Base-by-base conservation (phyloP, 73 alveolate genomes). In the Paramecium tetraurelia region DNA sequence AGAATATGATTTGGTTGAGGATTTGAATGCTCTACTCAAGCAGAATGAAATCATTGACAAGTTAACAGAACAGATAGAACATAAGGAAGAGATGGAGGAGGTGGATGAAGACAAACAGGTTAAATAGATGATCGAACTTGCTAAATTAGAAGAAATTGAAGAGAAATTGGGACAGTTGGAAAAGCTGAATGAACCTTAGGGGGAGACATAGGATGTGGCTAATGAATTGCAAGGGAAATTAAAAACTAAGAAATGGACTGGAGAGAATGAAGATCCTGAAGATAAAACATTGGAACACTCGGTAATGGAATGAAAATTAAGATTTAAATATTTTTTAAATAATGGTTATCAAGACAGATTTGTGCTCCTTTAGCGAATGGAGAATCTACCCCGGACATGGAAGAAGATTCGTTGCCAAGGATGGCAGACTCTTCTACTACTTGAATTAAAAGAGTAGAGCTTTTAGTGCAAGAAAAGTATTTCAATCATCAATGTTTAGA, bases 381-480 rank as follows among this genome's bases (percentile, higher is more conserved):
- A 93, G 98, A 86, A 92, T 96, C 93, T 96, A 95, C 88, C 99
- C 99, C 20, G 99, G 99, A 36, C 96, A 96, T 80, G 99, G 99
- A 20, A 88, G 94, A 80, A 93, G 96, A 85, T 97, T 95, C 86
- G 96, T 93, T 89, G 96, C 98, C 92, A 96, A 96, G 94, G 98
- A 96, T 95, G 99, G 99, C 43, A 96, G 95, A 95, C 93, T 89
- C 93, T 93, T 90, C 98, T 80, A 95, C 93, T 97, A 96, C 99
- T 57, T 95, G 87, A 85, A 92, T 71, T 59, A 94, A 89, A 97
- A 96, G 96, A 94, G 93, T 40, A 90, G 95, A 29, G 77, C 96
- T 16, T 96, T 97, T 87, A 92, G 86, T 94, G 95, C 94, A 75
- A 96, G 96, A 93, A 94, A 95, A 83, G 90, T 80, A 80, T 22